Percentiles rank a stretch among this genome's conserved stretches.
These are phyloP conservation scores for Lachancea sp. DNA, from an alignment of 805 yeast genomes.

Conservation along the genomic window DNA sequence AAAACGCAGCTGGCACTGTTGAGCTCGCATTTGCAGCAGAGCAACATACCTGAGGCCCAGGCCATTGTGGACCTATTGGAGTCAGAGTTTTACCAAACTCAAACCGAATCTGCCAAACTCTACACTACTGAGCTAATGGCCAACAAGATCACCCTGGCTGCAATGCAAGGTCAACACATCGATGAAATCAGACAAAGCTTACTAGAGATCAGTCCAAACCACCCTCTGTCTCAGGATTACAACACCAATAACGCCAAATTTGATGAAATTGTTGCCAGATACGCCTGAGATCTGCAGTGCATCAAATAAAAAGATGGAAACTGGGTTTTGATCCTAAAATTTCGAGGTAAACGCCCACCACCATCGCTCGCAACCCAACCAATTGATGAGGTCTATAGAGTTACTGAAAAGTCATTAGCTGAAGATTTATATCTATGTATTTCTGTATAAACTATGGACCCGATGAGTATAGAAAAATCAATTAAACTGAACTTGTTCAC, in stretches of 20 bases:
- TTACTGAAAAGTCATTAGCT: no score
- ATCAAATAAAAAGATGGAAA: no score
- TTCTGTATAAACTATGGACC: no score
- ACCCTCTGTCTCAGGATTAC: slow-evolving; percentile 52
- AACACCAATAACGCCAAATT: slow-evolving; percentile 58
- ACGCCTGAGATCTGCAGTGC: slow-evolving; percentile 23
- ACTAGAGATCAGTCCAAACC: slow-evolving; percentile 43
- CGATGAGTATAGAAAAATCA: no score
- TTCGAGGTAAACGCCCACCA: no score
- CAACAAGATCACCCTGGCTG: slow-evolving; percentile 56
- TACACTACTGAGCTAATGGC: slow-evolving; percentile 49
- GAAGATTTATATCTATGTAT: no score
- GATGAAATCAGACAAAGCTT: slow-evolving; percentile 42
- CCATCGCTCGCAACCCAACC: no score
- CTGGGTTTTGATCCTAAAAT: no score
- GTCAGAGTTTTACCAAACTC: slow-evolving; percentile 38
- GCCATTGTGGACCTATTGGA: slow-evolving; percentile 48
- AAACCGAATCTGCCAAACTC: slow-evolving; percentile 21
- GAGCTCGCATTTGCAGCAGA: slow-evolving; percentile 69
- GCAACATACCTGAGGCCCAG: slow-evolving; percentile 76
- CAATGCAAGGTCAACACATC: slow-evolving; percentile 44
- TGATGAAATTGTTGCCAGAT: slow-evolving; percentile 62
- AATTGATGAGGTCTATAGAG: no score
- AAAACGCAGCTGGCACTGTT: slow-evolving; percentile 57
- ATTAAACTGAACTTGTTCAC: no score